Percentiles rank a stretch among this genome's conserved stretches.
phyloP scores from a whole-genome alignment of 2,329 filamentous ascomycete species.

The Cladosporium sphaerospermum region DNA sequence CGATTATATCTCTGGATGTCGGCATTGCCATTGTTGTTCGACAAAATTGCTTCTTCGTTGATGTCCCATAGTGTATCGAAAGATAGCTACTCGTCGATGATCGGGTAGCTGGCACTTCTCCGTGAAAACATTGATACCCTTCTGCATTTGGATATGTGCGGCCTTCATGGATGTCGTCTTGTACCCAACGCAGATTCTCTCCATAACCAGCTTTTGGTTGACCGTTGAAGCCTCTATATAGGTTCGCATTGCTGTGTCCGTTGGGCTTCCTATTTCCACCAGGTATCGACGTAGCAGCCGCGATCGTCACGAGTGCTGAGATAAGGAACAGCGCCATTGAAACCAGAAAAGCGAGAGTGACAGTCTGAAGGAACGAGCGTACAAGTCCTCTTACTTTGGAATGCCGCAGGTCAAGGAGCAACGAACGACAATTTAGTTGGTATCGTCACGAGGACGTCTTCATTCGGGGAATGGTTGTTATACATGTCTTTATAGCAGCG shows the following conservation, averaged over 20 bases:
- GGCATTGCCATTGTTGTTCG: conserved; percentile 17
- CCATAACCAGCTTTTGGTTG: not conserved
- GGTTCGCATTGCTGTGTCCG: not conserved
- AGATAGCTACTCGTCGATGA: conserved; percentile 14
- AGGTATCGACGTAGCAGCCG: not conserved
- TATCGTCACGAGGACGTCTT: too few relatives aligned
- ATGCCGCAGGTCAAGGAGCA: too few relatives aligned
- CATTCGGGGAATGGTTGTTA: too few relatives aligned
- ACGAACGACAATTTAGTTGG: too few relatives aligned
- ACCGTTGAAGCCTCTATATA: not conserved
- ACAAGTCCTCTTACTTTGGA: too few relatives aligned
- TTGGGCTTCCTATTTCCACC: not conserved
- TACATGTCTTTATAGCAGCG: too few relatives aligned
- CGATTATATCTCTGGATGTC: conserved; percentile 19
- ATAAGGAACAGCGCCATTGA: not conserved
- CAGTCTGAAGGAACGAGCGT: too few relatives aligned
- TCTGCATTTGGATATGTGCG: not conserved
- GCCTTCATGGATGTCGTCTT: not conserved
- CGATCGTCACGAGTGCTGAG: not conserved
- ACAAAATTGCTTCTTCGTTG: conserved; percentile 18
- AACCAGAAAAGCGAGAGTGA: too few relatives aligned
- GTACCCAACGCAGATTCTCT: not conserved
- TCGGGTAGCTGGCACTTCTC: conserved; percentile 1
- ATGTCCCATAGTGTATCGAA: conserved; percentile 17
- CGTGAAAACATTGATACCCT: conserved; percentile 16